Conservation (phyloP, 495 filamentous ascomycete genomes). For the Penicillium turbatum region DNA sequence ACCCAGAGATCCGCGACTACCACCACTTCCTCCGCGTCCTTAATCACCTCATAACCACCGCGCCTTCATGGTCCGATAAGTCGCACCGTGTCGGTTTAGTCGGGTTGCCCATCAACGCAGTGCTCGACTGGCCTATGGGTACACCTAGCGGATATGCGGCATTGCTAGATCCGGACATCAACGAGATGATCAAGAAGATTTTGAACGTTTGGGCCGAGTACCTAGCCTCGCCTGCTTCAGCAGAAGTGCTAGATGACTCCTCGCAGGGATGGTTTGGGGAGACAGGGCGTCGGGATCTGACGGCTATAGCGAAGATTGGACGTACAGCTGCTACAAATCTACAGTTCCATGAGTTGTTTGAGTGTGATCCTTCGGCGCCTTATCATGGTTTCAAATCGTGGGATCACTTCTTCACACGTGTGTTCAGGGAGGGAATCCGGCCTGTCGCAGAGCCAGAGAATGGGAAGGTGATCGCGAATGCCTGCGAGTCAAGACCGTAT, state of each 20-base stretch:
- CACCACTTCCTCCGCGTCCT: slow-evolving; percentile 60
- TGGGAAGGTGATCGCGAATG: slow-evolving; percentile 53
- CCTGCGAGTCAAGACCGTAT: slow-evolving; percentile 57
- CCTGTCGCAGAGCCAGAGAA: slow-evolving; percentile 52
- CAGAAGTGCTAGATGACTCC: slow-evolving; percentile 49
- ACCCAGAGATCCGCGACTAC: slow-evolving; percentile 58
- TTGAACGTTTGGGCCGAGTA: slow-evolving; percentile 64
- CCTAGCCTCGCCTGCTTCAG: slow-evolving; percentile 53
- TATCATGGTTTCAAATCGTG: slow-evolving; percentile 62
- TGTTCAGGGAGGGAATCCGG: slow-evolving; percentile 49
- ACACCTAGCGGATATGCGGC: slow-evolving; percentile 62
- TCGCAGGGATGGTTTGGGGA: slow-evolving; percentile 60
- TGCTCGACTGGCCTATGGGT: slow-evolving; percentile 72
- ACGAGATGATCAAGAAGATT: slow-evolving; percentile 62
- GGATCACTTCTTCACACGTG: slow-evolving; percentile 73
- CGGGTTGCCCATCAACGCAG: slow-evolving; percentile 62
- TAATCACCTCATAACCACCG: slow-evolving; percentile 58
- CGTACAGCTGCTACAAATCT: slow-evolving; percentile 31
- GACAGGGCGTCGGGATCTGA: slow-evolving; percentile 24
- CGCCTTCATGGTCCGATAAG: slow-evolving; percentile 56
- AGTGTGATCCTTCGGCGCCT: slow-evolving; percentile 20
- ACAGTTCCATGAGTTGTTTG: slow-evolving; percentile 55
- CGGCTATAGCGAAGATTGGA: slow-evolving; percentile 46
- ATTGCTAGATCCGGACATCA: slow-evolving; percentile 64
- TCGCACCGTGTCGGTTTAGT: slow-evolving; percentile 55